Base-by-base conservation (phyloP, 2,329 filamentous ascomycete species). In the Colletotrichum limetticola region DNA sequence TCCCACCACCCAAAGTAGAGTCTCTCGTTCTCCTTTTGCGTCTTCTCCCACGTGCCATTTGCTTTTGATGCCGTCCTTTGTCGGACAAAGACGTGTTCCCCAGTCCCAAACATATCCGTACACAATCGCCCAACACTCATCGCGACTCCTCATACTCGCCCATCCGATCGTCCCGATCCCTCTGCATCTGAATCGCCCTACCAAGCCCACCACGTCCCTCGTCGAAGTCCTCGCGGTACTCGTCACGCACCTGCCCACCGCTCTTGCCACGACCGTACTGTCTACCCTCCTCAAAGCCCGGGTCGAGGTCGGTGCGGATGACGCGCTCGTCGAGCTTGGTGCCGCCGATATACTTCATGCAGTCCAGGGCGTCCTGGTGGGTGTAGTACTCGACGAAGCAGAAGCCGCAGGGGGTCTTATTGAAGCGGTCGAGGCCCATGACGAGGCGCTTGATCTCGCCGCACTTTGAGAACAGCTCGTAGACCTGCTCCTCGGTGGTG, bases 321-420 rank as follows among this genome's bases (percentile, higher is more conserved):
- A 99, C 93, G 78, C 97, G 92, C 88, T 99, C 97, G 83, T 99
- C 97, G 58, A 99, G 90, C 86, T 99, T 99, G 46, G 97, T 99
- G 71, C 97, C 97, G 68, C 97, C 97, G 79, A 99, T 93, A 82
- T 98, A 99, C 85, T 98, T 99, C 92, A 99, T 92, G 84, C 96
- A 98, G 82, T 99, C 97, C 62, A 99, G 89, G 9, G 97, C 97
- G 83, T 99, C 97, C 81, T 98, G 93, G 83, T 98, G 97, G 35
- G 93, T 98, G 86, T 98, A 98, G 86, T 99, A 99, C 85, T 99
- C 97, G 79, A 99, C 97, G 81, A 99, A 99, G 88, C 97, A 99
- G 88, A 99, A 99, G 53, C 97, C 97, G 84, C 97, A 99, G 1
- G 97, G 97, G 0, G 97, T 99, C 87, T 99, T 99, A 84, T 93